Evolutionary conservation across 2,329 filamentous ascomycete species (phyloP).

Genomic region (Tympanopsis confertula): DNA sequence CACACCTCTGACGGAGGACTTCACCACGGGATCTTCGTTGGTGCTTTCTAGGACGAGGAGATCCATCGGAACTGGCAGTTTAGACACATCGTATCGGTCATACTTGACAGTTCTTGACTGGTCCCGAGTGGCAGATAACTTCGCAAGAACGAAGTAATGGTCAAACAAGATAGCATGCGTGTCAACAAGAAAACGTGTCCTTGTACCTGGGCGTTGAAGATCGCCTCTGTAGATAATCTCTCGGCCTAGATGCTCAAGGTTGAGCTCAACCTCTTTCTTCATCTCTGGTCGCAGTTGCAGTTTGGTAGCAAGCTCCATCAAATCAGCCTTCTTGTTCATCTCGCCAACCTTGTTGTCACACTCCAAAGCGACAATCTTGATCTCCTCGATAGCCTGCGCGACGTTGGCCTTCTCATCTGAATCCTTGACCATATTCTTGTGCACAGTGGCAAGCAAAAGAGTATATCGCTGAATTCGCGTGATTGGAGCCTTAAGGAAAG

Average conservation of each 20-base stretch:
- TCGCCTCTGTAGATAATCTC: slow-evolving; percentile 84
- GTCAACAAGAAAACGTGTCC: slow-evolving; percentile 85
- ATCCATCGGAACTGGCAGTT: slow-evolving; percentile 86
- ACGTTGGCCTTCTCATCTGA: slow-evolving; percentile 84
- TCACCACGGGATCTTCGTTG: slow-evolving; percentile 82
- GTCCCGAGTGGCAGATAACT: slow-evolving; percentile 60
- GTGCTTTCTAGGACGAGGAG: slow-evolving; percentile 83
- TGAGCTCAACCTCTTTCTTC: slow-evolving; percentile 61
- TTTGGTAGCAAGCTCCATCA: slow-evolving; percentile 74
- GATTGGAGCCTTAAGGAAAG: slow-evolving; percentile 85
- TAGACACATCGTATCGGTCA: slow-evolving; percentile 81
- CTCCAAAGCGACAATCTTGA: slow-evolving; percentile 77
- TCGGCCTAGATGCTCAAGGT: slow-evolving; percentile 85
- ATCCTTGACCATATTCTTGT: slow-evolving; percentile 72
- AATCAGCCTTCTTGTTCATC: slow-evolving; percentile 78
- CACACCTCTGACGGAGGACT: slow-evolving; percentile 63
- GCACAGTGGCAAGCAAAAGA: slow-evolving; percentile 69
- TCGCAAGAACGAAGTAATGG: slow-evolving; percentile 88
- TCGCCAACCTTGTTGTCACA: slow-evolving; percentile 89
- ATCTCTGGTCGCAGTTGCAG: slow-evolving; percentile 78
- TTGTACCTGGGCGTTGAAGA: slow-evolving; percentile 76
- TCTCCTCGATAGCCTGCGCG: slow-evolving; percentile 75
- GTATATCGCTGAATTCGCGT: slow-evolving; percentile 85
- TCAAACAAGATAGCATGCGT: slow-evolving; percentile 90
- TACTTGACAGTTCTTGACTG: slow-evolving; percentile 70